A percentile compares a stretch with the other conserved stretches of the same genome.
These are phyloP conservation scores for Coemansia aciculifera DNA, from an alignment of 192 early-diverging fungal species.

Conservation along the genomic window DNA sequence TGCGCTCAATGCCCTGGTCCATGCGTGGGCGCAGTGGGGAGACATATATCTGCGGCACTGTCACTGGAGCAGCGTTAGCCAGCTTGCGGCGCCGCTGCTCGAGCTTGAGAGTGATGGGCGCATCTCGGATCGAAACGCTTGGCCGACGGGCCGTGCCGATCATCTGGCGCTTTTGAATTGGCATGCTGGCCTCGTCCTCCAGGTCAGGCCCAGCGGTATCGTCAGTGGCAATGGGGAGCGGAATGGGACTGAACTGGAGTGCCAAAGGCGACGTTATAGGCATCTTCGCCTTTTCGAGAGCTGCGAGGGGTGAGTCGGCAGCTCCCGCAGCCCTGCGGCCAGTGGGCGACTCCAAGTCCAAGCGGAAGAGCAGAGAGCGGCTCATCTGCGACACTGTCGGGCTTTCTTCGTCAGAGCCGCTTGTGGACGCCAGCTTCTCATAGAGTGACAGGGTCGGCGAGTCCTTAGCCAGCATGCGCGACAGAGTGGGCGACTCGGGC, in stretches of 20 bases:
- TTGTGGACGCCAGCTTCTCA: slow-evolving; percentile 29
- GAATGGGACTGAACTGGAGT: slow-evolving; percentile 17
- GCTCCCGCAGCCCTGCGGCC: slow-evolving; percentile 7
- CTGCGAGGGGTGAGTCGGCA: slow-evolving; percentile 20
- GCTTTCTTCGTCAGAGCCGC: slow-evolving; percentile 44
- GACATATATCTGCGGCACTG: slow-evolving; percentile 40
- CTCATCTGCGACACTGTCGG: slow-evolving; percentile 52
- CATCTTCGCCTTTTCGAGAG: slow-evolving; percentile 10
- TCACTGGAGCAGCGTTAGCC: neutral
- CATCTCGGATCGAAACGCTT: slow-evolving; percentile 10
- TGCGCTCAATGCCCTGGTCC: slow-evolving; percentile 21
- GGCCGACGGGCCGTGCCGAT: slow-evolving; percentile 5
- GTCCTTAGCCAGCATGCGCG: slow-evolving; percentile 34
- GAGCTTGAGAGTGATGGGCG: slow-evolving; percentile 4
- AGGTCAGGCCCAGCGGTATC: neutral
- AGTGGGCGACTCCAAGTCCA: slow-evolving; percentile 51
- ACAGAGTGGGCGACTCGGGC: slow-evolving; percentile 52
- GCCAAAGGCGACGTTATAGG: neutral
- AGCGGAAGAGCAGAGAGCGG: slow-evolving; percentile 47
- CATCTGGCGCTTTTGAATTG: neutral
- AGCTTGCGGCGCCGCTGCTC: slow-evolving; percentile 25
- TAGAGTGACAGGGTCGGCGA: slow-evolving; percentile 40
- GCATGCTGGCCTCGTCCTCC: slow-evolving; percentile 10
- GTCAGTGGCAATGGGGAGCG: neutral
- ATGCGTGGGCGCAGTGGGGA: slow-evolving; percentile 36